These are phyloP conservation scores for Handroanthus guayacan DNA, from an alignment of 257 asterid genomes.

Conservation along the genomic window DNA sequence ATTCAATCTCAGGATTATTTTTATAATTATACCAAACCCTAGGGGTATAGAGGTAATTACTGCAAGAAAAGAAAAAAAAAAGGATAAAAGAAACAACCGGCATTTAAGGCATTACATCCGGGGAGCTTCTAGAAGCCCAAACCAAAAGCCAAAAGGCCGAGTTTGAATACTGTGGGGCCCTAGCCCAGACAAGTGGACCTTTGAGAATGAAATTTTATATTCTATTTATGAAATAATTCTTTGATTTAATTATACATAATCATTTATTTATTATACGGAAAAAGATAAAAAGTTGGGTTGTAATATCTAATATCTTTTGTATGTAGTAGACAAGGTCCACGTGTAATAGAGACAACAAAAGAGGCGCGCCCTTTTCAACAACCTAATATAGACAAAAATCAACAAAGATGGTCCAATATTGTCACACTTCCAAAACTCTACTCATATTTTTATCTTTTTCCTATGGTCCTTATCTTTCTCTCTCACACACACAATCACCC, in stretches of 20 bases:
- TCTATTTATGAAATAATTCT: too few species aligned
- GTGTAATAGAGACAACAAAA: constrained; percentile 39
- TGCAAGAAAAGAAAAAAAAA: neutral
- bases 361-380: constrained; percentile 31
- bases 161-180: too few species aligned
- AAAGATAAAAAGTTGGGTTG: neutral
- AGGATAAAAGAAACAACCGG: neutral
- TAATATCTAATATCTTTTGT: neutral
- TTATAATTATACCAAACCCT: too few species aligned
- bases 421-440: too few species aligned
- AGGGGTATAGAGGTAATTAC: too few species aligned
- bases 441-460: neutral
- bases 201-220: too few species aligned
- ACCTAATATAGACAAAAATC: constrained; percentile 28
- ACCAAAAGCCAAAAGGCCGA: neutral
- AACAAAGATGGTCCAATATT: too few species aligned
- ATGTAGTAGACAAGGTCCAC: constrained; percentile 44
- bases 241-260: neutral
- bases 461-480: too few species aligned
- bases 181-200: too few species aligned
- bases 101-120: neutral
- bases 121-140: neutral
- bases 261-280: neutral
- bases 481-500: neutral
- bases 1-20: too few species aligned